Percentiles rank a stretch among this genome's conserved stretches.
phyloP scores from a whole-genome alignment of 495 filamentous ascomycete species.

The Aeminium ludgeri region DNA sequence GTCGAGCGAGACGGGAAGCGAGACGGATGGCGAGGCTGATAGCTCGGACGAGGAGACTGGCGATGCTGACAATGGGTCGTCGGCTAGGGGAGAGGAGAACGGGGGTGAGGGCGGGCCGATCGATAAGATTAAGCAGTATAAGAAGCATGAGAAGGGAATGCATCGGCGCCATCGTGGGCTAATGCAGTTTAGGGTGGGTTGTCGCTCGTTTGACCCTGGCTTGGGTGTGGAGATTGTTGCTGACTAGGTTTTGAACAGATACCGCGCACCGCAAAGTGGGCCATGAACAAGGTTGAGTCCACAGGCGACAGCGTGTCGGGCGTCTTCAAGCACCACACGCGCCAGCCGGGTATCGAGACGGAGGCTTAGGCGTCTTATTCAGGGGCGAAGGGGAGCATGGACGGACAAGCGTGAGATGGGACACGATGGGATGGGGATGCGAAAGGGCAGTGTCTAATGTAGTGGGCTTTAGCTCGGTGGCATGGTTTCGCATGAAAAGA shows the following conservation, averaged over 20 bases:
- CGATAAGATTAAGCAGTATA: constrained; percentile 28
- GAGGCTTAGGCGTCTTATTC: constrained; percentile 18
- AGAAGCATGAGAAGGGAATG: constrained; percentile 25
- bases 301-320: constrained; percentile 21
- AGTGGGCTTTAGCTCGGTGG: too few relatives aligned
- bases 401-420: too few relatives aligned
- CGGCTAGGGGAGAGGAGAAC: constrained; percentile 6
- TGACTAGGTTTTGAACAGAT: constrained; percentile 7
- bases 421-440: too few relatives aligned
- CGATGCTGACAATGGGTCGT: constrained; percentile 5
- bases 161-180: constrained; percentile 29
- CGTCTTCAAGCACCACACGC: constrained; percentile 24
- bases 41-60: constrained; percentile 4
- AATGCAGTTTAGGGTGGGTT: constrained; percentile 31
- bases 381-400: background rate
- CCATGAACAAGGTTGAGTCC: constrained; percentile 26
- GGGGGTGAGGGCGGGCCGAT: constrained; percentile 26
- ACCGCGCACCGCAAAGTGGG: constrained; percentile 27
- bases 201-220: too few relatives aligned
- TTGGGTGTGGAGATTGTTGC: too few relatives aligned
- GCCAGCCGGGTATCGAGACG: constrained; percentile 29
- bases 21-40: background rate
- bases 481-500: too few relatives aligned
- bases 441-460: background rate
- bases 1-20: constrained; percentile 6